Evolutionary conservation across 2,329 filamentous ascomycete species (phyloP).

Genomic region (Emergomyces africanus): DNA sequence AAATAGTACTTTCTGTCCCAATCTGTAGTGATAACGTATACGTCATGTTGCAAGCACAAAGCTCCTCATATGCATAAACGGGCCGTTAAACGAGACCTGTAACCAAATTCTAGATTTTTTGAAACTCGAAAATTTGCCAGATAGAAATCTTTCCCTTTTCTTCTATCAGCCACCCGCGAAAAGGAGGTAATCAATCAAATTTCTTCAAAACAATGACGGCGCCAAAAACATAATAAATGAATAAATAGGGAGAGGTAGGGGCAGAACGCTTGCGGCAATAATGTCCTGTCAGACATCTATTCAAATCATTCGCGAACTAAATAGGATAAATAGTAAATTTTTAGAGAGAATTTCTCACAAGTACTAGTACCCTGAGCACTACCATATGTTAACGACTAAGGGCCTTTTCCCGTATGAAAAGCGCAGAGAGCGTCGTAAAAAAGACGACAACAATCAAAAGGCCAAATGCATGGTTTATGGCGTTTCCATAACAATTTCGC

Average conservation of each 20-base stretch:
- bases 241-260: too few relatives aligned
- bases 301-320: not conserved
- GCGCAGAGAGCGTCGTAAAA: constrained; percentile 32
- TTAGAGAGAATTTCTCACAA: not conserved
- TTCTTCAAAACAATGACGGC: not conserved
- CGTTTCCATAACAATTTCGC: constrained; percentile 51
- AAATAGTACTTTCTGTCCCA: not conserved
- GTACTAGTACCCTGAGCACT: not conserved
- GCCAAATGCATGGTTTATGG: constrained; percentile 39
- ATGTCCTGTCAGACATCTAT: not conserved
- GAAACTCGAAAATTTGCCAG: not conserved
- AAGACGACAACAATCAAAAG: constrained; percentile 39
- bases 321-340: not conserved
- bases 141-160: not conserved
- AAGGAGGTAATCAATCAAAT: not conserved
- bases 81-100: not conserved
- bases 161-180: not conserved
- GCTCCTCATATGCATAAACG: not conserved
- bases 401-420: constrained; percentile 47
- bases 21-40: not conserved
- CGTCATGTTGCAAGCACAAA: too few relatives aligned
- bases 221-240: not conserved
- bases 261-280: not conserved
- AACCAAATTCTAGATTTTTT: not conserved
- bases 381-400: constrained; percentile 26